A percentile compares a stretch with the other conserved stretches of the same genome.
phyloP scores from a whole-genome alignment of 768 basidiomycete species.

The Dentipellis fragilis region DNA sequence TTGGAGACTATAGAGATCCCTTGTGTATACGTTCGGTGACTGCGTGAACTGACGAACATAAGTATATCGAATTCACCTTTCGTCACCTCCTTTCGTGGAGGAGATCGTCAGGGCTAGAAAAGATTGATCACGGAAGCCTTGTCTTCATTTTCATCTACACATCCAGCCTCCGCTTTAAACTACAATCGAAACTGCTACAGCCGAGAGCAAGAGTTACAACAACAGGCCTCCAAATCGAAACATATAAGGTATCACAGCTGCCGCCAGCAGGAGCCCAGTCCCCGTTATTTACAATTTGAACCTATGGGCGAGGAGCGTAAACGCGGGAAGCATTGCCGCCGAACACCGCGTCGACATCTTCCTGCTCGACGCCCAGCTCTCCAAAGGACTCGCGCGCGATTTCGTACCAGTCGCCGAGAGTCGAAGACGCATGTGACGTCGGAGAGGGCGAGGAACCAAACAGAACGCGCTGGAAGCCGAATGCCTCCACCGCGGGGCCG shows the following conservation, averaged over 20 bases:
- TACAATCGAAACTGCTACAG: no score
- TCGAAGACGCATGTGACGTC: constrained; percentile 34
- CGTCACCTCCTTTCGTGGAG: no score
- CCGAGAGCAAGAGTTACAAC: no score
- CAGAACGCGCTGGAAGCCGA: constrained; percentile 74
- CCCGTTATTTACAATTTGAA: no score
- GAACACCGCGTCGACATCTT: constrained; percentile 69
- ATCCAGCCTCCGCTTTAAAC: no score
- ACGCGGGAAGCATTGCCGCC: constrained; percentile 35
- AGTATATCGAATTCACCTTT: no score
- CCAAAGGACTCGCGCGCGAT: constrained; percentile 70
- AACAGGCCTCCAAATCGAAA: background rate
- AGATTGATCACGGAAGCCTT: no score
- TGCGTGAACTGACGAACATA: no score
- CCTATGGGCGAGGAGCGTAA: constrained; percentile 20
- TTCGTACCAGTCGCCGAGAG: constrained; percentile 68
- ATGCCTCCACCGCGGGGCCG: constrained; percentile 75
- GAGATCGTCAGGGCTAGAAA: no score
- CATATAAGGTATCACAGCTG: background rate
- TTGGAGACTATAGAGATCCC: no score
- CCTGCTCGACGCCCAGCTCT: constrained; percentile 73
- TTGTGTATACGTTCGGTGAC: no score
- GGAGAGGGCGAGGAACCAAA: constrained; percentile 69
- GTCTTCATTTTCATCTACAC: no score
- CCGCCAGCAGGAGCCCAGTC: background rate